Base-by-base conservation (phyloP, 164 flowering plant genomes). In the Vitis amurensis region DNA sequence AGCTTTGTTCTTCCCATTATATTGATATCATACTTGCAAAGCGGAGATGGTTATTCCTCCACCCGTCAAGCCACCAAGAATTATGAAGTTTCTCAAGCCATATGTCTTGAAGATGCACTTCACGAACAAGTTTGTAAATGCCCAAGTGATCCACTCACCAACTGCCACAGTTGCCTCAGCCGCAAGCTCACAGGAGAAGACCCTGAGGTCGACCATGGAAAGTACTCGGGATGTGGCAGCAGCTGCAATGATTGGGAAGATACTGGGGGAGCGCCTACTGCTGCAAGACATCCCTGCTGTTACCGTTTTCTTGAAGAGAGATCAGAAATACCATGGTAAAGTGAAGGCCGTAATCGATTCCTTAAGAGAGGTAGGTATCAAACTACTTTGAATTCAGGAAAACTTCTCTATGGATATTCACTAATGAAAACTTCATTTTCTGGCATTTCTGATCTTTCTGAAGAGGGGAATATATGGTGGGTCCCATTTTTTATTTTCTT, bases 281-380 rank as follows among this genome's bases (percentile, higher is more conserved):
- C 72, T 72, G n/a, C 84, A 83, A 70, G 82, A 81, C 50, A 89
- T 93, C 44, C 92, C 94, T 58, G 97, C 97, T 59, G 90, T 93
- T 65, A 30, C 87, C 16, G 81, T 91, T 44, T 68, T 72, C 75
- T 78, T 84, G 61, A 87, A 87, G 78, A 85, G 83, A 75, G 89
- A 91, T 13, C 97, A 91, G 74, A 87, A 69, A 63, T 91, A 93
- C 69, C 95, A 93, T 72, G 98, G 97, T 16, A 93, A 90, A 82
- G 87, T 89, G 48, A 91, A 87, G 78, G 97, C 97, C 19, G 85
- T 91, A 8, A 74, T 93, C 57, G 97, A 91, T 77, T 84, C 88
- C 29, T 7, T 93, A 66, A 80, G 78, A 66, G 92, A 87, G 63
- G 83, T 84, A 9, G 98, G 98, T 60, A 78, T 93, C 11, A 83